phyloP scores from a whole-genome alignment of 257 asterid genomes.

The Perilla frutescens region DNA sequence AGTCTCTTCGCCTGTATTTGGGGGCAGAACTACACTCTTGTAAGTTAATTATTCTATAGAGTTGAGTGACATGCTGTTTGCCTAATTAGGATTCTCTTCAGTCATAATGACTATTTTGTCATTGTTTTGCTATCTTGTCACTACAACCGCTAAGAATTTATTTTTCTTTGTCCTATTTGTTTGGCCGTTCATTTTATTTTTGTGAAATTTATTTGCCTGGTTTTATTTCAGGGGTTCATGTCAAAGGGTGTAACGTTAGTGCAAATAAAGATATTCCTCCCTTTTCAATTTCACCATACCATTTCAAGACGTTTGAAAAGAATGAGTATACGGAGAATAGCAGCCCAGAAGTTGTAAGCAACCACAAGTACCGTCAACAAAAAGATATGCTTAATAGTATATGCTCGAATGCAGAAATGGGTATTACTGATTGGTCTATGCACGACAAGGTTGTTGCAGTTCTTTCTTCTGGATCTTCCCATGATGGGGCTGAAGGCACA shows the following conservation, averaged over 20 bases:
- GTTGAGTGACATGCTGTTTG: constrained; percentile 27
- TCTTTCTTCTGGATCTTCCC: constrained; percentile 56
- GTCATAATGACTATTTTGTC: neutral
- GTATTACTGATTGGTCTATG: constrained; percentile 68
- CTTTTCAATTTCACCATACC: constrained; percentile 75
- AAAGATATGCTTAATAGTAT: constrained; percentile 40
- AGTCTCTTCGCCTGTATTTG: constrained; percentile 85
- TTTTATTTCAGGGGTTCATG: constrained; percentile 75
- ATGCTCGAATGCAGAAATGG: constrained; percentile 58
- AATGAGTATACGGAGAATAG: constrained; percentile 49
- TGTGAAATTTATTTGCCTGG: constrained; percentile 31
- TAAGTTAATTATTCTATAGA: constrained; percentile 52
- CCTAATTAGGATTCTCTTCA: constrained; percentile 15
- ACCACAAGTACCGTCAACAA: constrained; percentile 46
- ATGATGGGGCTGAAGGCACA: constrained; percentile 44
- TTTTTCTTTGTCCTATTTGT: constrained; percentile 7
- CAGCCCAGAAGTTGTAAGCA: constrained; percentile 46
- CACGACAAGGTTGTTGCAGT: constrained; percentile 66
- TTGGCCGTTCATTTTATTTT: constrained; percentile 14
- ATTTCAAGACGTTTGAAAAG: constrained; percentile 60
- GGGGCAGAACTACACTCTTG: constrained; percentile 84
- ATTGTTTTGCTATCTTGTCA: constrained; percentile 24
- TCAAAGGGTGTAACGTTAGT: constrained; percentile 52
- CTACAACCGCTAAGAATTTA: neutral
- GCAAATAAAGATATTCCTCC: constrained; percentile 59